Evolutionary conservation across 192 early-diverging fungal species (phyloP).

Genomic region (Mortierella antarctica): DNA sequence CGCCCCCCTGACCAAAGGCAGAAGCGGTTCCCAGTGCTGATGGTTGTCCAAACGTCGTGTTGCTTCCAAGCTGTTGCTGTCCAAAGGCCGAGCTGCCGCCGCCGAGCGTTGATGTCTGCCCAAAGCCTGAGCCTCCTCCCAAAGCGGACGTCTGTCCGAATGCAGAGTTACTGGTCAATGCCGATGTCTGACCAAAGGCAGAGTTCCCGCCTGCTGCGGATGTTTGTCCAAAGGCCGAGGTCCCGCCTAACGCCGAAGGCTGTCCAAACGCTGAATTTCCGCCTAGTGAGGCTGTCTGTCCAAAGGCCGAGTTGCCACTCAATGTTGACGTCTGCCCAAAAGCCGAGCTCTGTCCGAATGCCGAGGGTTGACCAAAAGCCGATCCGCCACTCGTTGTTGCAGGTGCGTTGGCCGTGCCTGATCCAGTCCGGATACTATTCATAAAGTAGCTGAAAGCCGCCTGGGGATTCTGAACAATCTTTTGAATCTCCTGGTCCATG

Average conservation of each 20-base stretch:
- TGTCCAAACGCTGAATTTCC: conserved; percentile 33
- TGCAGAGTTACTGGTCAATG: conserved; percentile 29
- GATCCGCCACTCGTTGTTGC: conserved; percentile 7
- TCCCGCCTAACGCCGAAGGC: conserved; percentile 20
- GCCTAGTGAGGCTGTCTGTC: conserved; percentile 2
- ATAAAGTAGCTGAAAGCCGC: conserved; percentile 55
- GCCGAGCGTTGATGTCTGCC: conserved; percentile 38
- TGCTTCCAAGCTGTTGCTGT: background rate
- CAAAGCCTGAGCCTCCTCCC: conserved; percentile 22
- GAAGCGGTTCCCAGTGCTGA: background rate
- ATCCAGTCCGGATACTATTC: conserved; percentile 21
- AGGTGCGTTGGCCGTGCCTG: background rate
- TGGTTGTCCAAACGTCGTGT: conserved; percentile 6
- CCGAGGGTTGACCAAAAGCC: conserved; percentile 2
- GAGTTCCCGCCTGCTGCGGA: background rate
- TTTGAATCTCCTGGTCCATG: conserved; percentile 57
- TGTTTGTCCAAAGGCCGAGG: conserved; percentile 32
- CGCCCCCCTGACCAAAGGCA: background rate
- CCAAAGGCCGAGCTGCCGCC: conserved; percentile 11
- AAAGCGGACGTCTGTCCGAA: conserved; percentile 37
- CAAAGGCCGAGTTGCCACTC: conserved; percentile 9
- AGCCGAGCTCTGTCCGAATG: conserved; percentile 45
- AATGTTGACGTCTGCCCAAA: conserved; percentile 35
- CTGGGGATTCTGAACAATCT: conserved; percentile 39
- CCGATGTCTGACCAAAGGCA: conserved; percentile 39